Percentiles rank a stretch among this genome's conserved stretches.
Conservation (phyloP, 2,329 filamentous ascomycete genomes). For the Clarireedia hainanense region DNA sequence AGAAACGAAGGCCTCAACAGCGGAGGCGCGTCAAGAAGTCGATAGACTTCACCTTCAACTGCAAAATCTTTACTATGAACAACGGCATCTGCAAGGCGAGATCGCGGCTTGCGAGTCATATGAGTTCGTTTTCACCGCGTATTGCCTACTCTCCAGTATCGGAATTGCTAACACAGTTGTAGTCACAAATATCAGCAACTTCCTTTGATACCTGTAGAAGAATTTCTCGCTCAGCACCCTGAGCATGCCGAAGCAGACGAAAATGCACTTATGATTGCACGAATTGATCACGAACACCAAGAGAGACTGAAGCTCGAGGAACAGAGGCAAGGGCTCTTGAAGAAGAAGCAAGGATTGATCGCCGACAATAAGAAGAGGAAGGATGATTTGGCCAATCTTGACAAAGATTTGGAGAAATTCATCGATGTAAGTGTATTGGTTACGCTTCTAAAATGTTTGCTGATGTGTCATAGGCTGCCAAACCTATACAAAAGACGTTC, state of each 20-base stretch:
- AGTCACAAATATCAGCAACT: conserved; percentile 85
- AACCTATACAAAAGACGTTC: conserved; percentile 80
- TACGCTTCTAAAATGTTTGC: neutral
- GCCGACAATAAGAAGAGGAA: conserved; percentile 85
- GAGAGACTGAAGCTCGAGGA: conserved; percentile 82
- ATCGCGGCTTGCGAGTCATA: conserved; percentile 87
- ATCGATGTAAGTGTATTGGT: conserved; percentile 58
- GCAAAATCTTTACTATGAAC: conserved; percentile 95
- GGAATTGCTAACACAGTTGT: neutral
- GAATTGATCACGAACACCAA: conserved; percentile 83
- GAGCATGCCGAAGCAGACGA: conserved; percentile 66
- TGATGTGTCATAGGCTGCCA: conserved; percentile 55
- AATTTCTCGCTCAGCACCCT: conserved; percentile 71
- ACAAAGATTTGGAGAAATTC: conserved; percentile 88
- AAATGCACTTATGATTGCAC: conserved; percentile 76
- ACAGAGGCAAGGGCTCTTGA: conserved; percentile 68
- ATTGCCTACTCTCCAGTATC: neutral
- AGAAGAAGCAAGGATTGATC: conserved; percentile 61
- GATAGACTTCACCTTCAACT: conserved; percentile 86
- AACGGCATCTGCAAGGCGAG: conserved; percentile 81
- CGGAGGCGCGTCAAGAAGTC: conserved; percentile 82
- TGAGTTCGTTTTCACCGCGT: conserved; percentile 54
- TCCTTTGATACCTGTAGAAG: conserved; percentile 73
- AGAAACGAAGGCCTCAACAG: conserved; percentile 77
- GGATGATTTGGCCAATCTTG: conserved; percentile 83